phyloP scores from a whole-genome alignment of 1,284 basidiomycete genomes.

The Trametes sp. region DNA sequence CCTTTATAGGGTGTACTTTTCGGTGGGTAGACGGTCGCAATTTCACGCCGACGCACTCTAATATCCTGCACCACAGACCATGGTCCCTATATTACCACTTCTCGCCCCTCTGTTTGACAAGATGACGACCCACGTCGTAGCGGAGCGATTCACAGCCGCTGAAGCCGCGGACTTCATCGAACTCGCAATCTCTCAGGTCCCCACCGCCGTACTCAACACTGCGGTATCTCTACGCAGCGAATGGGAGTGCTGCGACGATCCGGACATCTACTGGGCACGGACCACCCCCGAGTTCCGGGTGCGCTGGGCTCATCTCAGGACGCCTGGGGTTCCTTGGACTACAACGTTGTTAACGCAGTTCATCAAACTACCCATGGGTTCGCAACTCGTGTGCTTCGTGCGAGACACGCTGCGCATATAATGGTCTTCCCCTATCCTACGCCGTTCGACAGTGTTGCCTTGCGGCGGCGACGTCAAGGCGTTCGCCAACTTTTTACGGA shows the following conservation, averaged over 20 bases:
- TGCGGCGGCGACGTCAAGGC: too few relatives aligned
- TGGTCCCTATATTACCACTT: background rate
- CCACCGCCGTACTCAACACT: background rate
- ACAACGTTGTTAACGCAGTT: background rate
- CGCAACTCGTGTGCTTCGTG: background rate
- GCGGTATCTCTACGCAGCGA: background rate
- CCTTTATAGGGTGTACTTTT: background rate
- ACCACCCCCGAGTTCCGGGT: background rate
- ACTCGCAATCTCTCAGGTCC: background rate
- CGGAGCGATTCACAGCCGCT: constrained; percentile 1
- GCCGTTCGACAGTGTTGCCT: too few relatives aligned
- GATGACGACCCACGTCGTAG: constrained; percentile 7
- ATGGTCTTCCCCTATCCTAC: too few relatives aligned
- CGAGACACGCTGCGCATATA: background rate
- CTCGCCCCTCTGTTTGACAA: constrained; percentile 10
- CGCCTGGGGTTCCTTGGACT: constrained; percentile 1
- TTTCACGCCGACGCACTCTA: background rate
- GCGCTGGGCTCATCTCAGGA: background rate
- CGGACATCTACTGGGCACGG: constrained; percentile 10
- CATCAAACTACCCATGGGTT: background rate
- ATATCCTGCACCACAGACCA: background rate
- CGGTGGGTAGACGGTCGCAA: background rate
- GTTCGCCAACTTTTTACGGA: too few relatives aligned
- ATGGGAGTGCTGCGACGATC: background rate
- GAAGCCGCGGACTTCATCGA: constrained; percentile 5